Percentiles rank a stretch among this genome's conserved stretches.
Conservation (phyloP, 495 filamentous ascomycete species). For the Penicillium dipodomyicola region DNA sequence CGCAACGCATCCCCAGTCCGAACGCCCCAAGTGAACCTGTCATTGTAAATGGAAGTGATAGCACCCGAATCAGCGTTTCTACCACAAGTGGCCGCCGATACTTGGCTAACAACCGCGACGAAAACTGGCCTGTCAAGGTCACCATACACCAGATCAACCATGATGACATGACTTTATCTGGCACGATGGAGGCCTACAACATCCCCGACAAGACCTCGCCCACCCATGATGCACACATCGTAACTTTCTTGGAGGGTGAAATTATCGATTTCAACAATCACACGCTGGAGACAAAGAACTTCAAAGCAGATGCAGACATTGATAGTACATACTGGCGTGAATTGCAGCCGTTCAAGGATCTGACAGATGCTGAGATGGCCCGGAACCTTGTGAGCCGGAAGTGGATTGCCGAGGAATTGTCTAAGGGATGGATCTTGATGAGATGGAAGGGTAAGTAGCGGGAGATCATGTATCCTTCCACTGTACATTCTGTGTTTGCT, state of each 20-base stretch:
- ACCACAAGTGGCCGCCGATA: conserved; percentile 39
- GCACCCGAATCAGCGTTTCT: conserved; percentile 33
- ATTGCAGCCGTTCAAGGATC: conserved; percentile 61
- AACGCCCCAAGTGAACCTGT: conserved; percentile 33
- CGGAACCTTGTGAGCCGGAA: conserved; percentile 56
- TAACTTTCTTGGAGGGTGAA: conserved; percentile 73
- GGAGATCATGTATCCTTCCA: neutral
- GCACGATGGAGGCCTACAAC: conserved; percentile 78
- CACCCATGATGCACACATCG: conserved; percentile 60
- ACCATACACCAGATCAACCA: conserved; percentile 68
- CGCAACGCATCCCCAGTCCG: conserved; percentile 30
- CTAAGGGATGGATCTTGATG: conserved; percentile 68
- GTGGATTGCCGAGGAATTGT: conserved; percentile 53
- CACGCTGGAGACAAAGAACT: conserved; percentile 66
- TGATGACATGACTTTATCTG: conserved; percentile 60
- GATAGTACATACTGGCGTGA: conserved; percentile 73
- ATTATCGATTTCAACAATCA: conserved; percentile 72
- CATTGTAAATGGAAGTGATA: conserved; percentile 42
- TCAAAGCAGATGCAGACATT: conserved; percentile 56
- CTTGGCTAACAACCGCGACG: conserved; percentile 46
- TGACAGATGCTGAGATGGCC: conserved; percentile 57
- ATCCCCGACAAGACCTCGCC: conserved; percentile 59
- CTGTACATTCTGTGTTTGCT: conserved; percentile 5
- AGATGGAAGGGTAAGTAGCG: conserved; percentile 65
- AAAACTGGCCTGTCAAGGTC: conserved; percentile 72